Percentiles rank a stretch among this genome's conserved stretches.
These are phyloP conservation scores for Dendrobium nobile DNA, from an alignment of 106 monocot species.

Conservation along the genomic window DNA sequence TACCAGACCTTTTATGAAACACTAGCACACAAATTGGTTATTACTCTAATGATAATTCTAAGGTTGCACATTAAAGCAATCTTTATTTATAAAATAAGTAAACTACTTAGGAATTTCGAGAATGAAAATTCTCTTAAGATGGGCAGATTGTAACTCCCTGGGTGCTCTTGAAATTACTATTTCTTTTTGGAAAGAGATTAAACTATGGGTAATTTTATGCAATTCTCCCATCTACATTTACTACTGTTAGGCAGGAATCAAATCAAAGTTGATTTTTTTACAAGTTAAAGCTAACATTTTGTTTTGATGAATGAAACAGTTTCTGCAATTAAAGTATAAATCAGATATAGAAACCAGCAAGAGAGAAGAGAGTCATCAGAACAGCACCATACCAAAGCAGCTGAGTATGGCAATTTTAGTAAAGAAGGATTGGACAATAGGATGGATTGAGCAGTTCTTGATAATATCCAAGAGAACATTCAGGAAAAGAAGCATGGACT, in stretches of 20 bases:
- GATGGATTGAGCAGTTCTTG: slow-evolving; percentile 61
- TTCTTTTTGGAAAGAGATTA: too few relatives aligned
- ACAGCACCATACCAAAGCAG: slow-evolving; percentile 21
- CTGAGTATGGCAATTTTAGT: slow-evolving; percentile 45
- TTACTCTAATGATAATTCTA: too few relatives aligned
- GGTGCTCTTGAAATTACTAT: too few relatives aligned
- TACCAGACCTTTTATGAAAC: too few relatives aligned
- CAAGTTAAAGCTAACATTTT: background rate
- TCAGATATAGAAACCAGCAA: slow-evolving; percentile 48
- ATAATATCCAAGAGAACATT: slow-evolving; percentile 72
- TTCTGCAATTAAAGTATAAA: slow-evolving; percentile 68
- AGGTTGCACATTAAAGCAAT: too few relatives aligned
- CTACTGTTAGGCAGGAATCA: background rate
- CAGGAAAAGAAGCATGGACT: slow-evolving; percentile 69
- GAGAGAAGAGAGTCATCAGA: slow-evolving; percentile 29
- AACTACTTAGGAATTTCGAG: too few relatives aligned
- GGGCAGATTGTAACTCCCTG: too few relatives aligned
- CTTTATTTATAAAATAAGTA: too few relatives aligned
- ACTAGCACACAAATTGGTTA: too few relatives aligned
- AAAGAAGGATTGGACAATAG: slow-evolving; percentile 71
- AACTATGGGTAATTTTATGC: too few relatives aligned
- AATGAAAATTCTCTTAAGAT: too few relatives aligned
- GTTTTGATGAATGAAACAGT: slow-evolving; percentile 27
- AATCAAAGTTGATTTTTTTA: background rate
- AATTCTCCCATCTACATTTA: too few relatives aligned